phyloP scores from a whole-genome alignment of 345 rosid species.

The Murraya paniculata region DNA sequence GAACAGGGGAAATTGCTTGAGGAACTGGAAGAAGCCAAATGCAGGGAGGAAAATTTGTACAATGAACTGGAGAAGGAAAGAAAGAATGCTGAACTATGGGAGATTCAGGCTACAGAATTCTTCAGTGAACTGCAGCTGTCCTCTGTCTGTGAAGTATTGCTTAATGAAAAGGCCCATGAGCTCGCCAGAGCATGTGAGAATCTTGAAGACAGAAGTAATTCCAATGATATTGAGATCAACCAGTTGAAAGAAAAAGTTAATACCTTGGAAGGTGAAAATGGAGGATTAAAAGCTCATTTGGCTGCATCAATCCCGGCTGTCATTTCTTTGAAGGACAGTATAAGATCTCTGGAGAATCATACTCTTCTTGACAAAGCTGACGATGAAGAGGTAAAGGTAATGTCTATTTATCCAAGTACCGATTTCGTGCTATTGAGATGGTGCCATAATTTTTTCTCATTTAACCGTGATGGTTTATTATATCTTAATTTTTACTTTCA shows the following conservation, averaged over 20 bases:
- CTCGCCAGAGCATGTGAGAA: slow-evolving; percentile 42
- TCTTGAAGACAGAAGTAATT: slow-evolving; percentile 36
- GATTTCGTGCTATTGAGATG: slow-evolving; percentile 6
- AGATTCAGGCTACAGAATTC: slow-evolving; percentile 48
- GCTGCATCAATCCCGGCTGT: slow-evolving; percentile 53
- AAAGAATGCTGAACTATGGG: slow-evolving; percentile 53
- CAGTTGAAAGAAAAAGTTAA: slow-evolving; percentile 54
- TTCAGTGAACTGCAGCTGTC: slow-evolving; percentile 55
- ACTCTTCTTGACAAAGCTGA: slow-evolving; percentile 29
- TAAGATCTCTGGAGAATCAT: slow-evolving; percentile 64
- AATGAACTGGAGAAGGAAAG: slow-evolving; percentile 44
- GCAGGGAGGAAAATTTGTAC: slow-evolving; percentile 49
- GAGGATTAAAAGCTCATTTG: slow-evolving; percentile 49
- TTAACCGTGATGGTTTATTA: not conserved
- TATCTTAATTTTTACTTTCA: not conserved
- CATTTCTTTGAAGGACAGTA: slow-evolving; percentile 49
- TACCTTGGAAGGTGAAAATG: slow-evolving; percentile 56
- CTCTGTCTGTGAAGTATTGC: slow-evolving; percentile 48
- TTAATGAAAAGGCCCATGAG: slow-evolving; percentile 58
- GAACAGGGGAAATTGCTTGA: slow-evolving; percentile 38
- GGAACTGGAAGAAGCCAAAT: slow-evolving; percentile 48
- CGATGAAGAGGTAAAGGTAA: slow-evolving; percentile 50
- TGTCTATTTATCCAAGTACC: not conserved
- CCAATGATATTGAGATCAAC: slow-evolving; percentile 45
- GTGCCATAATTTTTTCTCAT: not conserved